These are phyloP conservation scores for Arthrobotrys iridis DNA, from an alignment of 2,329 filamentous ascomycete genomes.

Conservation along the genomic window DNA sequence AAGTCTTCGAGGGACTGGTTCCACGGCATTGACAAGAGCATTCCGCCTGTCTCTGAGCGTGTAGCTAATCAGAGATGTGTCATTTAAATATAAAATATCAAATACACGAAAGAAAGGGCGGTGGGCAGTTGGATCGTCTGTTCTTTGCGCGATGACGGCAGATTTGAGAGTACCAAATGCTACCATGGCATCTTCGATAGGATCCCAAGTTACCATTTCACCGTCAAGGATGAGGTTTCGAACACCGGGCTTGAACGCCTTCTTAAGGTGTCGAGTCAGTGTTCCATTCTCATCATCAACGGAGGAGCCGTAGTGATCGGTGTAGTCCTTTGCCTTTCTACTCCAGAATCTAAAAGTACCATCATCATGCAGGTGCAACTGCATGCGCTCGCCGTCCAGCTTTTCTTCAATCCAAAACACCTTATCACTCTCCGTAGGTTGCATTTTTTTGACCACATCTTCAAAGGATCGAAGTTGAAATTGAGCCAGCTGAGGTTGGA, in stretches of 20 bases:
- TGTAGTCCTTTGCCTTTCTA: conserved; percentile 94
- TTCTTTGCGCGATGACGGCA: conserved; percentile 82
- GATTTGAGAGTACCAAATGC: conserved; percentile 94
- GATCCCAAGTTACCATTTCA: conserved; percentile 99
- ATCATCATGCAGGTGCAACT: conserved; percentile 85
- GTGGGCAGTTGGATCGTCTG: conserved; percentile 69
- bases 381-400: conserved; percentile 95
- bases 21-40: conserved; percentile 77
- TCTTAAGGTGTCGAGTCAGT: conserved; percentile 79
- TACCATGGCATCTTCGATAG: conserved; percentile 81
- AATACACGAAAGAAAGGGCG: conserved; percentile 84
- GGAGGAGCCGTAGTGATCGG: conserved; percentile 85
- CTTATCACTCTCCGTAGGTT: conserved; percentile 73
- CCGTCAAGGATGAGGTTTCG: conserved; percentile 91
- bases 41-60: conserved; percentile 81
- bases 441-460: conserved; percentile 75
- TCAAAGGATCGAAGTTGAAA: conserved; percentile 88
- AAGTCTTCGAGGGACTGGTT: conserved; percentile 76
- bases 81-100: conserved; percentile 90
- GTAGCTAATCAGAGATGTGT: conserved; percentile 79
- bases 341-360: conserved; percentile 92
- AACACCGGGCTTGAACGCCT: conserved; percentile 80
- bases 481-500: conserved; percentile 92
- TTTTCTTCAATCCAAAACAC: conserved; percentile 99
- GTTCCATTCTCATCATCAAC: conserved; percentile 79